Base-by-base conservation (phyloP, 495 filamentous ascomycete genomes). In the Niebla homalea region DNA sequence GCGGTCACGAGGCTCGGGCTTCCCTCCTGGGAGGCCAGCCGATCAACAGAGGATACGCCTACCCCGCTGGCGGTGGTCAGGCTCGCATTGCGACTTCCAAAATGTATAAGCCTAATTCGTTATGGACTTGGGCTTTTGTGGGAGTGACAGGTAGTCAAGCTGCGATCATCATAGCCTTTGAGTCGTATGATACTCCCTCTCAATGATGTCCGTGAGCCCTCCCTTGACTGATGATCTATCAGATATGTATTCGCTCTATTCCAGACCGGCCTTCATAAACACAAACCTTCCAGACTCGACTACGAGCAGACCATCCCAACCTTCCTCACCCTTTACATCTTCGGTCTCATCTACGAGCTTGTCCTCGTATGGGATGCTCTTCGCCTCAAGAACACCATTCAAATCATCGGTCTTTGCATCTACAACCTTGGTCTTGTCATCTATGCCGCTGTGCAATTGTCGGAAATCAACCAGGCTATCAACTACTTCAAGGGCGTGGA, bases 351-450 rank as follows among this genome's bases (percentile, higher is more conserved):
- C 48, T 98, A 97, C 67, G 80, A 95, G 58, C 63, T 97, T 5
- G 64, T 92, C 29, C 70, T 98, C 21, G 83, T 92, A 14, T 96
- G 86, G 68, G 92, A 98, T 74, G 90, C 93, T 3, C 70, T 98
- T 51, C 80, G 88, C 43, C 69, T 89, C 60, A 95, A 95, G 70
- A 98, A 98, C 68, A 98, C 92, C 14, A 98, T 98, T 75, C 92
- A 98, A 65, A 74, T 98, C 62, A 97, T 98, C 58, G 93, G 92
- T 26, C 71, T 98, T 16, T 96, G 90, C 66, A 57, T 90, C 32
- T 94, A 89, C 67, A 95, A 98, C 66, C 59, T 90, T 25, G 89
- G 85, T 10, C 78, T 97, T 54, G 74, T 97, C 43, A 75, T 98
- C 55, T 97, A 97, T 60, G 85, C 89, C 12, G 81, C 87, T 29